Percentiles rank a stretch among this genome's conserved stretches.
phyloP scores from a whole-genome alignment of 2,329 filamentous ascomycete genomes.

The Trichoderma lentiforme region DNA sequence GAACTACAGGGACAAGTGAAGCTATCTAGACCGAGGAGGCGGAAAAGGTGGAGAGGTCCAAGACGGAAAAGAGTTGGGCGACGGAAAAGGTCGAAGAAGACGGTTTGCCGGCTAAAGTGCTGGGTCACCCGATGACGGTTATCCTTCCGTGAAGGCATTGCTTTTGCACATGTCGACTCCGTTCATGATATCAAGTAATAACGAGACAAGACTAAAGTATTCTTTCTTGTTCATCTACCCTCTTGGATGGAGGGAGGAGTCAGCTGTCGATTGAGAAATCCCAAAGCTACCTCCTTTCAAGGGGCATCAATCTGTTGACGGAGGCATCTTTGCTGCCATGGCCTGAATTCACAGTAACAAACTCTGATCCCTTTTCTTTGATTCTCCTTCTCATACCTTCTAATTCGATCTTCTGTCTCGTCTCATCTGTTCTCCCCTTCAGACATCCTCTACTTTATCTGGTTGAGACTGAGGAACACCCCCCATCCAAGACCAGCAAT shows the following conservation, averaged over 20 bases:
- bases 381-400: not conserved
- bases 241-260: not conserved
- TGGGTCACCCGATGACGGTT: not conserved
- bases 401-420: not conserved
- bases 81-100: conserved; percentile 2
- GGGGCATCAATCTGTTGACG: not conserved
- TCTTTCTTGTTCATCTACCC: not conserved
- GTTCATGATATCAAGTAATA: not conserved
- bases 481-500: conserved; percentile 14
- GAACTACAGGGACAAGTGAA: not conserved
- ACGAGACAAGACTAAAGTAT: not conserved
- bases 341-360: not conserved
- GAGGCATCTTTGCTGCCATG: not conserved
- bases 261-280: not conserved
- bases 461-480: conserved; percentile 15
- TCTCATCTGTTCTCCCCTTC: not conserved
- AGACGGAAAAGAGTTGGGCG: conserved; percentile 2
- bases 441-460: not conserved
- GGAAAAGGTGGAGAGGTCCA: not conserved
- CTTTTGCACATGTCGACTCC: not conserved
- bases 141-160: not conserved
- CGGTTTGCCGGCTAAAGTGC: not conserved
- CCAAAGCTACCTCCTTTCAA: not conserved
- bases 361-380: not conserved
- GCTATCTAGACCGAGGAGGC: not conserved